phyloP scores from a whole-genome alignment of 192 early-diverging fungal genomes.

The Mycoemilia scoparia region DNA sequence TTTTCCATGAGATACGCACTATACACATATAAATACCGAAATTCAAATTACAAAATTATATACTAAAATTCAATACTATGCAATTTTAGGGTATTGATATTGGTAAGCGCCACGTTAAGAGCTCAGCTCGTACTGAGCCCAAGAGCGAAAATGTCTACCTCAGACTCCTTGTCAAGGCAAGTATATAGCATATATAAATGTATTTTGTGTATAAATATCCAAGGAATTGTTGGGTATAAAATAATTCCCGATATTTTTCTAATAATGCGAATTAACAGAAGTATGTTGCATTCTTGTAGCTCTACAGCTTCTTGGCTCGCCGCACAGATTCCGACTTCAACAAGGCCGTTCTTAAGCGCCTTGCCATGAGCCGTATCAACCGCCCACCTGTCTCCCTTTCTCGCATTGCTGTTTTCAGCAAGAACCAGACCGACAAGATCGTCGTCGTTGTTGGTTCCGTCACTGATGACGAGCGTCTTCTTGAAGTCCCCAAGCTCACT shows the following conservation, averaged over 20 bases:
- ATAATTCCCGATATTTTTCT: no score
- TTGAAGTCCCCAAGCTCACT: conserved; percentile 86
- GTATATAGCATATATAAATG: conserved; percentile 2
- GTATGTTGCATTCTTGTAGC: conserved; percentile 39
- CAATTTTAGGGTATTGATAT: conserved; percentile 91
- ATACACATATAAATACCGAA: no score
- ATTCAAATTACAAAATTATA: no score
- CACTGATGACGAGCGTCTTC: conserved; percentile 87
- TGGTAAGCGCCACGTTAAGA: conserved; percentile 97
- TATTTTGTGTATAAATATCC: neutral
- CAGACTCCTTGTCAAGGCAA: conserved; percentile 82
- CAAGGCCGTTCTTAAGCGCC: conserved; percentile 95
- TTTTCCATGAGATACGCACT: no score
- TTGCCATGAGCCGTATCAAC: conserved; percentile 97
- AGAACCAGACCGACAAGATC: conserved; percentile 64
- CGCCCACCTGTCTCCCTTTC: conserved; percentile 88
- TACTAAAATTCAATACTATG: no score
- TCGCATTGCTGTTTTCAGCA: conserved; percentile 64
- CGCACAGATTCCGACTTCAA: conserved; percentile 97
- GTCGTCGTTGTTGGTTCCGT: conserved; percentile 91
- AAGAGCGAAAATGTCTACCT: conserved; percentile 95
- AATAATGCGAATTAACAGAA: no score
- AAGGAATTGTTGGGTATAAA: neutral
- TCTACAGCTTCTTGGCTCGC: conserved; percentile 98
- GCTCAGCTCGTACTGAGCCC: conserved; percentile 70